Base-by-base conservation (phyloP, 257 asterid genomes). In the Ilex aquifolium region DNA sequence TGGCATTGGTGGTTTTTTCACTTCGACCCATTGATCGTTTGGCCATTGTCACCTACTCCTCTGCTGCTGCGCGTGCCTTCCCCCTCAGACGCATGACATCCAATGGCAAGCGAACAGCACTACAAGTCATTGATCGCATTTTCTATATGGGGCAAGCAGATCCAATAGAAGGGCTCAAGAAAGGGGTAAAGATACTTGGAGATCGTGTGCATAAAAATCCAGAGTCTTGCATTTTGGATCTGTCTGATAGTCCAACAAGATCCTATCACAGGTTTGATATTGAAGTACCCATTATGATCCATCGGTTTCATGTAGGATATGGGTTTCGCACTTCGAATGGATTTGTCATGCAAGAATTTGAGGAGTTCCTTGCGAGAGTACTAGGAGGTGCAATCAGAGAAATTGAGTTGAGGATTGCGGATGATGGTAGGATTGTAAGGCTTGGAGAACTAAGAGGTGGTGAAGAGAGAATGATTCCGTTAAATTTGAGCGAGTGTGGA, bases 61-160 rank as follows among this genome's bases (percentile, higher is more conserved):
- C 96, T 11, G 78, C 98, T 0, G 98, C 95, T 2, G 82, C 95
- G 0, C 95, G 95, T 1, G 79, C 84, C 59, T 88, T 85, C 64
- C 96, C 97, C n/a, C 93, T 90, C 44, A 74, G 83, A 44, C 86
- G 91, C 30, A 91, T 91, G 97, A 88, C 96, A 44, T 77, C 94
- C 0, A 77, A 76, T 5, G 97, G 96, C 31, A 91, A 88, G 65
- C 73, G 87, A 59, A 65, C 83, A 1, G 95, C 96, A 0, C 70
- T 91, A 11, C 95, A 86, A 64, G 85, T 90, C 66, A 81, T 90
- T 21, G 95, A 91, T 31, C 86, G 95, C 2, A 52, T 90, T 5
- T 87, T 88, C 80, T 76, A 85, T 49, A 83, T 68, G 71, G 96
- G 94, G n/a, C 85, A 85, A 30, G 88, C 95, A 0, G 96, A 91